Percentiles rank a stretch among this genome's conserved stretches.
Evolutionary conservation across 2,329 filamentous ascomycete genomes (phyloP).

Genomic region (Epicoccum nigrum): DNA sequence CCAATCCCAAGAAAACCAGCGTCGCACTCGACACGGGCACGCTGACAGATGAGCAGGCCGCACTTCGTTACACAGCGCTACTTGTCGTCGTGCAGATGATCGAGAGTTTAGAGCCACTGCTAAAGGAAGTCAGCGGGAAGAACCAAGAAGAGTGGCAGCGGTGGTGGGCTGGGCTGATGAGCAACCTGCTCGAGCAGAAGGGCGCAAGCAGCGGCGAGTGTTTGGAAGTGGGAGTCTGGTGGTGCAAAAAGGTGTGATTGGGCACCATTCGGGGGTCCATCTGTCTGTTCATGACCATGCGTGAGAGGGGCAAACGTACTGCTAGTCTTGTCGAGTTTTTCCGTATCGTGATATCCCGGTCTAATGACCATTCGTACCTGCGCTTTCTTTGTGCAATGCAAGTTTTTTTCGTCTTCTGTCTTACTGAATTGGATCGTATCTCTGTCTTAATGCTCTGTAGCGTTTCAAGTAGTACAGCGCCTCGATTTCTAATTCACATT

Average conservation of each 20-base stretch:
- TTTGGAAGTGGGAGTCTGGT: slow-evolving; percentile 71
- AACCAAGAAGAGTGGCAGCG: slow-evolving; percentile 90
- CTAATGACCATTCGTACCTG: slow-evolving; percentile 12
- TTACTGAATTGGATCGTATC: slow-evolving; percentile 63
- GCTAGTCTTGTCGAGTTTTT: neutral
- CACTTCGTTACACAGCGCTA: slow-evolving; percentile 79
- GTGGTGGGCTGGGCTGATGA: slow-evolving; percentile 88
- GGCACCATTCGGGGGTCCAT: neutral
- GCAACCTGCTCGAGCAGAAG: slow-evolving; percentile 77
- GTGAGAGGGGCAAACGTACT: neutral
- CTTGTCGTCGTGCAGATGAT: slow-evolving; percentile 82
- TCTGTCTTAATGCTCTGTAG: slow-evolving; percentile 82
- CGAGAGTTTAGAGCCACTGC: slow-evolving; percentile 80
- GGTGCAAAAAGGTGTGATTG: slow-evolving; percentile 61
- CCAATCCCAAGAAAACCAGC: slow-evolving; percentile 41
- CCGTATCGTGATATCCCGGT: slow-evolving; percentile 15
- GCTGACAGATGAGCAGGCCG: slow-evolving; percentile 71
- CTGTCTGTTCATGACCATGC: neutral
- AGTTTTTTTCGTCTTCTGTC: neutral
- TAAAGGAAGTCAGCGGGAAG: slow-evolving; percentile 83
- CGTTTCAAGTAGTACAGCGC: slow-evolving; percentile 80
- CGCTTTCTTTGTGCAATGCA: neutral
- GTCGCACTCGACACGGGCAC: slow-evolving; percentile 51
- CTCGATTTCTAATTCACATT: slow-evolving; percentile 7
- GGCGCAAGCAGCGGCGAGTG: slow-evolving; percentile 85